A percentile compares a stretch with the other conserved stretches of the same genome.
phyloP scores from a whole-genome alignment of 2,329 filamentous ascomycete genomes.

The Aspergillus spinulosporus region DNA sequence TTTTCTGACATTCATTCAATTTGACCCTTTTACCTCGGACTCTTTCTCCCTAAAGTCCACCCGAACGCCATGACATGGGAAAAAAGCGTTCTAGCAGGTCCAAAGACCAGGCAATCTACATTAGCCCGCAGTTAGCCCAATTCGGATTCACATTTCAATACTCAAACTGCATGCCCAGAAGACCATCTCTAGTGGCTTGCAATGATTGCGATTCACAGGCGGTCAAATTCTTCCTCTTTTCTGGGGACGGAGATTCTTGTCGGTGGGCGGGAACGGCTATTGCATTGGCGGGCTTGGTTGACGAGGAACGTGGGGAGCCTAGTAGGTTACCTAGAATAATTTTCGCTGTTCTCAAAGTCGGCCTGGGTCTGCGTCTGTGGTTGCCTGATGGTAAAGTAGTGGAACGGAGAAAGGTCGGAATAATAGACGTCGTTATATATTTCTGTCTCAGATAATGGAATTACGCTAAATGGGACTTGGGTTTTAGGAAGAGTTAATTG shows the following conservation, averaged over 20 bases:
- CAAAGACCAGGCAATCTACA: constrained; percentile 11
- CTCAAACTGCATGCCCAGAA: constrained; percentile 44
- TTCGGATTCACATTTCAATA: background rate
- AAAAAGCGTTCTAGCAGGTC: background rate
- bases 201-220: constrained; percentile 54
- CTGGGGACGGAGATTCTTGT: constrained; percentile 33
- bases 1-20: background rate
- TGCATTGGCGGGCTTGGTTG: constrained; percentile 32
- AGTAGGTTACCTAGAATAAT: constrained; percentile 30
- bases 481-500: no score
- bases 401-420: background rate
- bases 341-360: constrained; percentile 19
- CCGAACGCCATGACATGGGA: background rate
- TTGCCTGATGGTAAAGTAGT: background rate
- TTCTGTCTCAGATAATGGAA: background rate
- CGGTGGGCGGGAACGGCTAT: constrained; percentile 42
- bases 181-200: constrained; percentile 61
- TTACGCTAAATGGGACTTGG: no score
- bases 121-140: constrained; percentile 14
- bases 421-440: background rate
- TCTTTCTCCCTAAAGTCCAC: background rate
- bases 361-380: constrained; percentile 22
- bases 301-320: constrained; percentile 25
- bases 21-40: background rate
- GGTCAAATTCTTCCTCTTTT: constrained; percentile 51